Evolutionary conservation across 2,329 filamentous ascomycete species (phyloP), one percentile per base, ranked within the genome.

Genomic region (Bipolaris zeicola): DNA sequence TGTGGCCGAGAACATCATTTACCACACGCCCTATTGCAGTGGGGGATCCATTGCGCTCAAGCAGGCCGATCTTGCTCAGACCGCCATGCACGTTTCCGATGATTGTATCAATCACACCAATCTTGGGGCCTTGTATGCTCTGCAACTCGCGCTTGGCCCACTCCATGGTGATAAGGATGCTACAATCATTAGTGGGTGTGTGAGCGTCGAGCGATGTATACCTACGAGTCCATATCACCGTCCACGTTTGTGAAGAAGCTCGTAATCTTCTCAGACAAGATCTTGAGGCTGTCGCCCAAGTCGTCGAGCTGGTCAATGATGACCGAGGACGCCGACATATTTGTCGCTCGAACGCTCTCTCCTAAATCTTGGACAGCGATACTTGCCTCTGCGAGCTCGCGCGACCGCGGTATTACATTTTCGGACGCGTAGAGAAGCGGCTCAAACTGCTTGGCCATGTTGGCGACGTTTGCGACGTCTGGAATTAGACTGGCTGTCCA

Each of bases 351-450:
- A 53, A 97, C 90, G 63, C 89, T 96, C 81, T 97, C 94, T 56
- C 92, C 90, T 5, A 98, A 83, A 73, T 98, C 94, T 91, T 93
- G 96, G 24, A 98, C 92, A 0, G 94, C 94, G 31, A 96, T 89
- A 41, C 92, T 91, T 0, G 93, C 96, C 52, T 95, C 92, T 75
- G 96, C 92, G 46, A 98, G 80, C 62, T 96, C 91, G 55, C 89
- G 88, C 38, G 96, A 92, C 71, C 96, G 92, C 36, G 88, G 85
- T 41, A 92, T 88, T 7, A 92, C 92, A 71, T 93, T 90, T 70
- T 97, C 92, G 0, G 92, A 96, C 73, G 96, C 96, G 79, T 95
- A 95, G 60, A 98, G 96, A 42, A 97, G 83, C 5, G 94, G 94
- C 75, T 97, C 94, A 70, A 97, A 96, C 8, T 92, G 92, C 67